phyloP scores from a whole-genome alignment of 345 rosid genomes.

The Linum usitatissimum region DNA sequence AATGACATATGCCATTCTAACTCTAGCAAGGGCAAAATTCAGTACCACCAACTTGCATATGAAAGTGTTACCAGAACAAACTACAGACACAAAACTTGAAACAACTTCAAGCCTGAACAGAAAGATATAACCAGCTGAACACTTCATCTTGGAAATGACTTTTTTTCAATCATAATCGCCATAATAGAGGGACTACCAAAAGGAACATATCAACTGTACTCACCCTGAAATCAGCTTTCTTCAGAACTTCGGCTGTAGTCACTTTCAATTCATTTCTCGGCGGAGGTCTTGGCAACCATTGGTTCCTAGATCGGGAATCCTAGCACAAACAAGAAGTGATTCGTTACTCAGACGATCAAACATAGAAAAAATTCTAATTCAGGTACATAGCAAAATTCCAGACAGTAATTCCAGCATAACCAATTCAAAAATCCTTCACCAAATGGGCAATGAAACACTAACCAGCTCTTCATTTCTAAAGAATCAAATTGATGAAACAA shows the following conservation, averaged over 20 bases:
- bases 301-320: background rate
- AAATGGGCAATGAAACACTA: too few relatives aligned
- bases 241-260: slow-evolving; percentile 3
- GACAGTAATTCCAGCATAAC: background rate
- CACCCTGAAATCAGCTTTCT: slow-evolving; percentile 3
- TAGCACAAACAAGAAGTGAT: background rate
- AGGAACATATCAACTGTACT: background rate
- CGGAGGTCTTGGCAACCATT: background rate
- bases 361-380: background rate
- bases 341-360: background rate
- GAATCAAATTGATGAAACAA: background rate
- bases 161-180: background rate
- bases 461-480: too few relatives aligned
- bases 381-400: background rate
- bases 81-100: background rate
- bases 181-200: background rate
- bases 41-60: background rate
- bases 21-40: background rate
- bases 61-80: background rate
- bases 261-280: background rate
- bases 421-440: too few relatives aligned
- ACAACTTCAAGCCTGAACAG: background rate
- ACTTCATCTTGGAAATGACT: background rate
- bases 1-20: background rate
- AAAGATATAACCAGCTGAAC: background rate